phyloP scores from a whole-genome alignment of 2,329 filamentous ascomycete species.

The Colletotrichum chlorophyti region DNA sequence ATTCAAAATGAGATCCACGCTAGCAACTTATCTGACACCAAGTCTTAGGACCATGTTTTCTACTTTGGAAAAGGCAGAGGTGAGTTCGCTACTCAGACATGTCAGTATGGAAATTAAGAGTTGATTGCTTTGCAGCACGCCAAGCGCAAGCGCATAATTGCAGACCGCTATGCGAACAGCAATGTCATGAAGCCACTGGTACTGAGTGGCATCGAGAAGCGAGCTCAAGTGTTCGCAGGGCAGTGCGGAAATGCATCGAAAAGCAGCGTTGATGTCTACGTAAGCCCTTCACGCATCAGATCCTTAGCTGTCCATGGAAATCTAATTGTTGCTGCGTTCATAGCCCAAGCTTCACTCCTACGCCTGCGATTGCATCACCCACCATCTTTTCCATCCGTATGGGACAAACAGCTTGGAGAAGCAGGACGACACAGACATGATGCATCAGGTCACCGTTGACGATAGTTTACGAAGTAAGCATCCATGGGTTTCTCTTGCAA shows the following conservation, averaged over 20 bases:
- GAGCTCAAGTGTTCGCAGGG: constrained; percentile 61
- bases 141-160: constrained; percentile 66
- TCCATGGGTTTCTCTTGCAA: not conserved
- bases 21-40: too few relatives aligned
- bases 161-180: constrained; percentile 72
- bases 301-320: not conserved
- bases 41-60: constrained; percentile 69
- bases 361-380: constrained; percentile 72
- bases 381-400: constrained; percentile 71
- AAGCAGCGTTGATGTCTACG: constrained; percentile 65
- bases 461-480: constrained; percentile 70
- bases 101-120: not conserved
- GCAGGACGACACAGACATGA: constrained; percentile 65
- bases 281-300: constrained; percentile 40
- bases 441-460: constrained; percentile 73
- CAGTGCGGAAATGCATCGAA: constrained; percentile 54
- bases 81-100: constrained; percentile 37
- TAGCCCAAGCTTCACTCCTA: constrained; percentile 62
- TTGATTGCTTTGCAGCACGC: constrained; percentile 56
- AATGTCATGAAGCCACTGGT: constrained; percentile 65
- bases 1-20: too few relatives aligned
- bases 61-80: constrained; percentile 59
- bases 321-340: not conserved
- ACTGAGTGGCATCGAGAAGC: constrained; percentile 62
- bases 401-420: constrained; percentile 66